A percentile compares a stretch with the other conserved stretches of the same genome.
Conservation (phyloP, 352 stramenopile species). For the Phytopythium mirpurense region DNA sequence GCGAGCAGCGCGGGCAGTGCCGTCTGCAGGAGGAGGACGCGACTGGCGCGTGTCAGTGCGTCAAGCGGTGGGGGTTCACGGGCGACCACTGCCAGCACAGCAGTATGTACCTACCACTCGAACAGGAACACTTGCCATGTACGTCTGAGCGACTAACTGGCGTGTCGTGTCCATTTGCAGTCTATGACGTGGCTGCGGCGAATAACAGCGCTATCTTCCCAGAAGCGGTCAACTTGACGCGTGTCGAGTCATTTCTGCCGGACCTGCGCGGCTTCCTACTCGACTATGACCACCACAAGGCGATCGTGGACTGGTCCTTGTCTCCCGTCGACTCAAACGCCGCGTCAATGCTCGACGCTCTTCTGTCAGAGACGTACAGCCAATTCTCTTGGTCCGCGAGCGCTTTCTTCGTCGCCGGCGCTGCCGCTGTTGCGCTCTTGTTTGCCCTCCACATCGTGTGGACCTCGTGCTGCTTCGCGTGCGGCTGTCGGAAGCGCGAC, state of each 20-base stretch:
- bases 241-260: constrained; percentile 28
- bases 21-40: constrained; percentile 47
- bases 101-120: constrained; percentile 21
- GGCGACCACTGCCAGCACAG: constrained; percentile 62
- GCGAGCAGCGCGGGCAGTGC: constrained; percentile 53
- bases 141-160: too few species aligned
- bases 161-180: constrained; percentile 12
- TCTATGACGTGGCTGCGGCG: constrained; percentile 46
- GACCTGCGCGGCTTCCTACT: constrained; percentile 42
- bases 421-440: constrained; percentile 17
- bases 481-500: constrained; percentile 37
- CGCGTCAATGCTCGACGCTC: constrained; percentile 13
- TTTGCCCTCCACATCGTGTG: constrained; percentile 47
- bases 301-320: constrained; percentile 11
- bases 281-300: constrained; percentile 31
- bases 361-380: constrained; percentile 30
- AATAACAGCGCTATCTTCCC: constrained; percentile 47
- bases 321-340: neutral
- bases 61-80: constrained; percentile 59
- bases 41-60: constrained; percentile 52
- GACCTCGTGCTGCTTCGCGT: constrained; percentile 44
- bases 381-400: constrained; percentile 40
- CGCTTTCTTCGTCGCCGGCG: constrained; percentile 22
- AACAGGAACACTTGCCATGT: neutral
- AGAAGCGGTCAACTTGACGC: constrained; percentile 23